Percentiles rank a stretch among this genome's conserved stretches.
Conservation (phyloP, 1,284 basidiomycete genomes). For the Cutaneotrichosporon sp. region DNA sequence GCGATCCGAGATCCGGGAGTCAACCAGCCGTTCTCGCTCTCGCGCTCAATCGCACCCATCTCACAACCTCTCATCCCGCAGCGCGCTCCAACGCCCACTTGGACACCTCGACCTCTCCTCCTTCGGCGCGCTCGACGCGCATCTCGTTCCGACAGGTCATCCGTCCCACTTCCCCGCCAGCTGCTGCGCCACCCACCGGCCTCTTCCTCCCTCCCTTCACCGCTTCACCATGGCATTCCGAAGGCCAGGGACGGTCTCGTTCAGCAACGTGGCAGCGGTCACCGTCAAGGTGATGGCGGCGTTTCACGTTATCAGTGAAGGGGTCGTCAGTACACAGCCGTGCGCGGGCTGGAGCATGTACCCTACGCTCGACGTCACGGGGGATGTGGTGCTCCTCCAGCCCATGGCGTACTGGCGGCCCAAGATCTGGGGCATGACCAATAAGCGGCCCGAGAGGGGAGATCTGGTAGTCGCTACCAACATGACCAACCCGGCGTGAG, state of each 20-base stretch:
- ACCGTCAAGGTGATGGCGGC: constrained; percentile 15
- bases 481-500: constrained; percentile 62
- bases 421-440: constrained; percentile 16
- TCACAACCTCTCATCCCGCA: too few species aligned
- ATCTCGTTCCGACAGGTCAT: too few species aligned
- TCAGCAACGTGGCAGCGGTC: not conserved
- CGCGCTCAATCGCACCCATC: too few species aligned
- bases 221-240: not conserved
- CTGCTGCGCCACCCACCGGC: too few species aligned
- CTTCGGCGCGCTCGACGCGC: too few species aligned
- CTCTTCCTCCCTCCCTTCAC: too few species aligned
- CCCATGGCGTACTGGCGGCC: constrained; percentile 55
- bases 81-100: too few species aligned
- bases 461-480: constrained; percentile 78
- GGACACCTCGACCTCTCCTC: too few species aligned
- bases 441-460: constrained; percentile 62
- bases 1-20: too few species aligned
- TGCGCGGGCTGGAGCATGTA: constrained; percentile 79
- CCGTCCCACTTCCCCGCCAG: too few species aligned
- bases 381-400: constrained; percentile 56
- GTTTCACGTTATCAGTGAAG: constrained; percentile 41
- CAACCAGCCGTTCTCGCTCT: too few species aligned
- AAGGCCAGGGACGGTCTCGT: not conserved
- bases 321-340: constrained; percentile 38
- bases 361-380: constrained; percentile 66